Evolutionary conservation across 169 alveolate genomes (phyloP), one percentile per base, ranked within the genome.

Genomic region (Cryptosporidium bovis): DNA sequence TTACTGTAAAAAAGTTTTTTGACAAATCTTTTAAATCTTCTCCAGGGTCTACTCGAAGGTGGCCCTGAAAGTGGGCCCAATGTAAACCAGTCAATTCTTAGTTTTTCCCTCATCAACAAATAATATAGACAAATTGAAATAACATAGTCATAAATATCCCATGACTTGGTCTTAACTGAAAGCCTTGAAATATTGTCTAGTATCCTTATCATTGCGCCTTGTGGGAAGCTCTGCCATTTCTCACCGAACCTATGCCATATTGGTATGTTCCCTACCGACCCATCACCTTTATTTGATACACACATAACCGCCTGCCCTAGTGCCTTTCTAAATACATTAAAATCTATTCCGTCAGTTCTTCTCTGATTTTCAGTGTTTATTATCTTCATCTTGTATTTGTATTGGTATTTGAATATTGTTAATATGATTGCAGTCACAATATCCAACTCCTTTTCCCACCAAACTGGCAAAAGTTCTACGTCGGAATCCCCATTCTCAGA

Each of bases 401-500:
- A 77, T 60, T 77, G 87, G 50, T 60, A 77, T 18, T 77, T 77
- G 27, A 77, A 77, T 56, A 62, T 62, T 8, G 87, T 77, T 40
- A 77, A 18, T 44, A 77, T 77, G 1, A 77, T 77, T 27, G 87
- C 87, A 60, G 87, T 77, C 7, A 77, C 33, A 13, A 77, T 34
- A 36, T 77, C 87, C n/a, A 77, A 20, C 34, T 77, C 87, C 48
- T 77, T 77, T 40, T 77, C 87, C 87, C 87, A 77, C 87, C 87
- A 77, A 36, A 58, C 51, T 24, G 87, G 87, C 56, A 77, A n/a
- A n/a, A 77, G 64, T 40, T 77, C 87, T 46, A 77, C 56, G 27
- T 77, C 48, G 18, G 58, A 24, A 33, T 71, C 87, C 3, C 87
- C 87, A 77, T 77, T 77, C 51, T 77, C 87, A 1, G 87, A 77